phyloP scores from a whole-genome alignment of 2,329 filamentous ascomycete species.

The Calonectria multiphialidica region DNA sequence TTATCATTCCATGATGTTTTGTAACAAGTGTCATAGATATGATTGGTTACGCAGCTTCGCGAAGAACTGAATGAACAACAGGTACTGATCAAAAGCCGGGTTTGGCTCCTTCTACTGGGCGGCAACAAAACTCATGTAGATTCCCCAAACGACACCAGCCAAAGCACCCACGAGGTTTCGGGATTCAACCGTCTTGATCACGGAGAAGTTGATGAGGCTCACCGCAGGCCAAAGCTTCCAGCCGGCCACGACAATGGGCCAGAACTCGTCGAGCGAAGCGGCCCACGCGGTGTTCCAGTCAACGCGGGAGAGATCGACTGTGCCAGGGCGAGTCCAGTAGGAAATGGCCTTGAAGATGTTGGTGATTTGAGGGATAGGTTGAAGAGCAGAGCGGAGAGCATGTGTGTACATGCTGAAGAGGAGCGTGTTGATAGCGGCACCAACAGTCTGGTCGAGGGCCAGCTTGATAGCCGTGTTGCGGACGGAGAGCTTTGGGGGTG shows the following conservation, averaged over 20 bases:
- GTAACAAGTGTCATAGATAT: too few relatives aligned
- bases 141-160: conserved; percentile 79
- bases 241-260: conserved; percentile 74
- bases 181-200: conserved; percentile 77
- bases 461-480: conserved; percentile 77
- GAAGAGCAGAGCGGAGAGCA: conserved; percentile 65
- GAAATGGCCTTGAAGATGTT: conserved; percentile 49
- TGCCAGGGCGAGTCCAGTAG: conserved; percentile 53
- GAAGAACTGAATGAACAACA: neutral
- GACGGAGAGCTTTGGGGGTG: conserved; percentile 63
- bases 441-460: conserved; percentile 75
- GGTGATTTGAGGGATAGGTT: conserved; percentile 52
- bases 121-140: conserved; percentile 78
- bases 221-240: conserved; percentile 78
- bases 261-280: conserved; percentile 67
- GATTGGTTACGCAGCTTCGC: too few relatives aligned
- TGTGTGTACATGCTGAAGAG: conserved; percentile 72
- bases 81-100: neutral
- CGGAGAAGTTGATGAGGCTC: conserved; percentile 76
- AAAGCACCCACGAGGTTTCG: conserved; percentile 78
- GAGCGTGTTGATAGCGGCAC: conserved; percentile 74
- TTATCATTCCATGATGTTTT: too few relatives aligned
- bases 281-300: conserved; percentile 58
- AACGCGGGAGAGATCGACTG: conserved; percentile 60
- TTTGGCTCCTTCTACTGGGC: conserved; percentile 37